These are phyloP conservation scores for Aspergillus saccharolyticus DNA, from an alignment of 495 filamentous ascomycete genomes.

Conservation along the genomic window DNA sequence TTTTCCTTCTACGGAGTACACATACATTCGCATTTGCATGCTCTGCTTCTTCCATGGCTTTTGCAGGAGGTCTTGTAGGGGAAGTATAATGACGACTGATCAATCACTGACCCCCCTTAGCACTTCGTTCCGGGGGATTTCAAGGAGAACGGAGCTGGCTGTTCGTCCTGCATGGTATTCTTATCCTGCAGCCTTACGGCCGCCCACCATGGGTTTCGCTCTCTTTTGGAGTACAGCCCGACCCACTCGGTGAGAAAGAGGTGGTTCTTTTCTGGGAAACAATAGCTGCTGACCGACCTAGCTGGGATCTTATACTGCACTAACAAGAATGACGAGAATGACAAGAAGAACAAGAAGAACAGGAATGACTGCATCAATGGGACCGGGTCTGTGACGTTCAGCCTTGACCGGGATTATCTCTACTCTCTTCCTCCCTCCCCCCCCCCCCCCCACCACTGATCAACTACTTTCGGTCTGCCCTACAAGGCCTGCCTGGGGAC, in stretches of 20 bases:
- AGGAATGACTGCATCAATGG: too few relatives aligned
- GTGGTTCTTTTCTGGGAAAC: not conserved
- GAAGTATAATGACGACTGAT: too few relatives aligned
- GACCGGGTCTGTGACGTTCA: constrained; percentile 1
- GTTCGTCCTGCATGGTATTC: not conserved
- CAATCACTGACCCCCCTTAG: not conserved
- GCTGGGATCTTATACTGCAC: not conserved
- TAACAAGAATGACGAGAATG: too few relatives aligned
- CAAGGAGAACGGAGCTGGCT: not conserved
- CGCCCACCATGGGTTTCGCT: not conserved
- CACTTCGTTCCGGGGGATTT: not conserved
- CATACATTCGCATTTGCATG: too few relatives aligned
- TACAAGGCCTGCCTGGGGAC: constrained; percentile 6
- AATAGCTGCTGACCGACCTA: not conserved
- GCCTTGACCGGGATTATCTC: constrained; percentile 3
- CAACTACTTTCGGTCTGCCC: constrained; percentile 13
- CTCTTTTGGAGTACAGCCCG: not conserved
- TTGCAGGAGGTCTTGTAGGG: too few relatives aligned
- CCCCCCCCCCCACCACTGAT: constrained; percentile 13
- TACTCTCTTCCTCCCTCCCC: too few relatives aligned
- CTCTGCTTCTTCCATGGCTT: too few relatives aligned
- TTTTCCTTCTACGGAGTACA: not conserved
- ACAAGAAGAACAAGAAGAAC: too few relatives aligned
- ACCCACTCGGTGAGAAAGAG: too few relatives aligned
- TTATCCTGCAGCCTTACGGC: not conserved